Conservation (phyloP, 2,329 filamentous ascomycete genomes). For the Alternaria atra region DNA sequence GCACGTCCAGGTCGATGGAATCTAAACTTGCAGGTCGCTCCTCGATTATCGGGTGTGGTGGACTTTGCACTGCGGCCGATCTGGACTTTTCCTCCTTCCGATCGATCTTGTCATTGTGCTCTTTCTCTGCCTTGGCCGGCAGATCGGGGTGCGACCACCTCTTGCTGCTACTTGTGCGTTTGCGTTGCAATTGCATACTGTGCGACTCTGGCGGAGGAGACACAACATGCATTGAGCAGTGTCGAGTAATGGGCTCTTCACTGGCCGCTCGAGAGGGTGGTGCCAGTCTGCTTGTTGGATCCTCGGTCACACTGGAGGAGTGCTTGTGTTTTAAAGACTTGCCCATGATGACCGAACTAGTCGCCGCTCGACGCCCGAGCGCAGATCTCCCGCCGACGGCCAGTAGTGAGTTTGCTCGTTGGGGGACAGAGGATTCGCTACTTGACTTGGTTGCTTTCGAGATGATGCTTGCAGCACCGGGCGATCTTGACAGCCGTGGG, state of each 20-base stretch:
- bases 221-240: constrained; percentile 38
- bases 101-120: constrained; percentile 46
- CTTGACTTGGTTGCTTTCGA: constrained; percentile 35
- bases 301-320: constrained; percentile 37
- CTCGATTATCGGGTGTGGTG: constrained; percentile 64
- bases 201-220: constrained; percentile 32
- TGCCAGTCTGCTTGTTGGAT: constrained; percentile 26
- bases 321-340: constrained; percentile 35
- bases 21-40: constrained; percentile 82
- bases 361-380: constrained; percentile 33
- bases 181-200: constrained; percentile 43
- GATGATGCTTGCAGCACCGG: constrained; percentile 26
- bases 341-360: constrained; percentile 33
- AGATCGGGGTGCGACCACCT: constrained; percentile 53
- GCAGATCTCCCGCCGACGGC: constrained; percentile 46
- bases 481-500: constrained; percentile 19
- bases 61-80: constrained; percentile 38
- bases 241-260: constrained; percentile 41
- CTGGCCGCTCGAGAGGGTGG: constrained; percentile 37
- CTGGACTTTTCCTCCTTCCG: constrained; percentile 28
- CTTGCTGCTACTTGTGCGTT: constrained; percentile 47
- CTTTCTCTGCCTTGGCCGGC: constrained; percentile 49
- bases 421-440: constrained; percentile 22
- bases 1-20: constrained; percentile 87
- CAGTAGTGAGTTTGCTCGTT: constrained; percentile 37